Evolutionary conservation across 345 rosid genomes (phyloP).

Genomic region (Gossypium longicalyx): DNA sequence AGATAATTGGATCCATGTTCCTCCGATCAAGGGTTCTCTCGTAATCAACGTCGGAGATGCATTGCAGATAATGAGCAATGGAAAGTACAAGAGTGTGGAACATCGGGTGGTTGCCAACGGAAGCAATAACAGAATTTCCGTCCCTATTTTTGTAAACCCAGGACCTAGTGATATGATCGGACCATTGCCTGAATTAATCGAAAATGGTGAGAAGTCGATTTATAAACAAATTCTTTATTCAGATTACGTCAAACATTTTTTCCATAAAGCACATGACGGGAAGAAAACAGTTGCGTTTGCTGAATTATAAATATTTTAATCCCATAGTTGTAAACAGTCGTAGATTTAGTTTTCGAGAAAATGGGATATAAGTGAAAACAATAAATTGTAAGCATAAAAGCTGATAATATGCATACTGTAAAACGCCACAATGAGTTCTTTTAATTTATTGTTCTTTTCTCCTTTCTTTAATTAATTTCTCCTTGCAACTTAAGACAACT

Average conservation of each 20-base stretch:
- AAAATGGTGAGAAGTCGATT: slow-evolving; percentile 6
- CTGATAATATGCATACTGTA: no score
- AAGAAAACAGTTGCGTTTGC: slow-evolving; percentile 21
- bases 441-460: no score
- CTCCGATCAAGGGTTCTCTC: slow-evolving; percentile 23
- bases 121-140: slow-evolving; percentile 22
- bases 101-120: slow-evolving; percentile 21
- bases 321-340: no score
- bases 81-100: slow-evolving; percentile 19
- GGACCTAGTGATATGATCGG: slow-evolving; percentile 13
- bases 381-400: no score
- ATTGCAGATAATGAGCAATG: slow-evolving; percentile 29
- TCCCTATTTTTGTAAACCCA: slow-evolving; percentile 24
- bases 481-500: no score
- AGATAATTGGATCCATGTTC: slow-evolving; percentile 23
- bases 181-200: slow-evolving; percentile 16
- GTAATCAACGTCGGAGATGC: slow-evolving; percentile 25
- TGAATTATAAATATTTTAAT: not conserved
- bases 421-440: no score
- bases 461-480: no score
- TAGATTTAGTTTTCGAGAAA: no score
- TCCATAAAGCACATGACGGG: slow-evolving; percentile 24
- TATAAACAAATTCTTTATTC: slow-evolving; percentile 22
- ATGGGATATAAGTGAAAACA: not conserved
- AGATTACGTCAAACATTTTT: slow-evolving; percentile 20